A percentile compares a stretch with the other conserved stretches of the same genome.
Evolutionary conservation across 768 basidiomycete species (phyloP).

Genomic region (Termitomyces eurrhizus): DNA sequence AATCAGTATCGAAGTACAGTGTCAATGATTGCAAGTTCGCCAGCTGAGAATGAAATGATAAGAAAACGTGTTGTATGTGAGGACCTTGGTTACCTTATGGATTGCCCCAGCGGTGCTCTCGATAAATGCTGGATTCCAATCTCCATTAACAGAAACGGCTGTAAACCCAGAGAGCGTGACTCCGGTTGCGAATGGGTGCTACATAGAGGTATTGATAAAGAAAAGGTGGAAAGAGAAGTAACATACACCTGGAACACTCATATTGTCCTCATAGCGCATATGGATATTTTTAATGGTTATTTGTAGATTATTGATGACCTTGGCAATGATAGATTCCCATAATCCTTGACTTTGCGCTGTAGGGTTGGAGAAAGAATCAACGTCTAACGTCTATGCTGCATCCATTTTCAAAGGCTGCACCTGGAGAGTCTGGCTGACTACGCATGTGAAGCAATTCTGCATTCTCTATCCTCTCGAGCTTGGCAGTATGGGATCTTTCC

Average conservation of each 20-base stretch:
- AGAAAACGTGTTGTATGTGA: not conserved
- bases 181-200: slow-evolving; percentile 96
- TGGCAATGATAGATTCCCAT: slow-evolving; percentile 76
- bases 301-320: slow-evolving; percentile 94
- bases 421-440: slow-evolving; percentile 48
- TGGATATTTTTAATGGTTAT: slow-evolving; percentile 95
- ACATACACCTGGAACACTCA: slow-evolving; percentile 89
- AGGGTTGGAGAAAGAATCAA: slow-evolving; percentile 25
- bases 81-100: slow-evolving; percentile 62
- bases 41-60: slow-evolving; percentile 43
- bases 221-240: slow-evolving; percentile 1
- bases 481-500: slow-evolving; percentile 73
- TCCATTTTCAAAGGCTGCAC: slow-evolving; percentile 26
- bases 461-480: slow-evolving; percentile 83
- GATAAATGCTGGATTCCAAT: slow-evolving; percentile 90
- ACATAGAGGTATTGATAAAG: slow-evolving; percentile 6
- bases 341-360: slow-evolving; percentile 79
- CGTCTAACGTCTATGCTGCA: not conserved
- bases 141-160: slow-evolving; percentile 82
- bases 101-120: slow-evolving; percentile 83
- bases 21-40: slow-evolving; percentile 85
- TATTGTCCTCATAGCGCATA: slow-evolving; percentile 91
- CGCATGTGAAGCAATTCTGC: slow-evolving; percentile 80
- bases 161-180: slow-evolving; percentile 85
- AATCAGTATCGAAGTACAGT: slow-evolving; percentile 94